Percentiles rank a stretch among this genome's conserved stretches.
These are phyloP conservation scores for Trichosanthes cucumerina DNA, from an alignment of 306 rosid genomes.

Conservation along the genomic window DNA sequence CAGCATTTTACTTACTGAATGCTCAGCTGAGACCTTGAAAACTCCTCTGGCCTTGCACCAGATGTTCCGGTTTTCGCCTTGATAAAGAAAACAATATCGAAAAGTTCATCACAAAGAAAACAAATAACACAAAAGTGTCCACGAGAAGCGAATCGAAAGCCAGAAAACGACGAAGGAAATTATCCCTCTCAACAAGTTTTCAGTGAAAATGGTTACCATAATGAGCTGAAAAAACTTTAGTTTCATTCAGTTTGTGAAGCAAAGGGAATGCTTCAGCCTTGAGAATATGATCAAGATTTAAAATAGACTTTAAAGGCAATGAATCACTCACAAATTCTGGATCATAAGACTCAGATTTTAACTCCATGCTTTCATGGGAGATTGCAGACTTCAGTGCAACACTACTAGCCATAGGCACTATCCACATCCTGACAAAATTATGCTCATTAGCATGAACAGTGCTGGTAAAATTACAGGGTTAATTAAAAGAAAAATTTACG, in stretches of 20 bases:
- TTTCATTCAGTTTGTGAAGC: not conserved
- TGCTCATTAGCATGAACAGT: constrained; percentile 8
- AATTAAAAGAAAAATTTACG: not conserved
- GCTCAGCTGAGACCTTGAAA: constrained; percentile 26
- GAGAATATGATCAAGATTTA: not conserved
- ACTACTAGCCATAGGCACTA: constrained; percentile 37
- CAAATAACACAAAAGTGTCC: not conserved
- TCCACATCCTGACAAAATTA: constrained; percentile 56
- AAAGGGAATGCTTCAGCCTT: not conserved
- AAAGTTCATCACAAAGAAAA: not conserved
- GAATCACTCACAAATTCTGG: constrained; percentile 44
- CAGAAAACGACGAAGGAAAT: not conserved
- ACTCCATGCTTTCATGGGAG: constrained; percentile 24
- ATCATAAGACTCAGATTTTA: constrained; percentile 19
- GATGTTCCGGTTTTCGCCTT: constrained; percentile 28
- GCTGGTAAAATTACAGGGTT: not conserved
- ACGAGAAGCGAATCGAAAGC: not conserved
- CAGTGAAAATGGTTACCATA: not conserved
- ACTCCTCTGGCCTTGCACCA: constrained; percentile 32
- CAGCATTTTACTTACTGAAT: constrained; percentile 35
- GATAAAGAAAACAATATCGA: not conserved
- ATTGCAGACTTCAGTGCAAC: constrained; percentile 28
- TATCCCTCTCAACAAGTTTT: not conserved
- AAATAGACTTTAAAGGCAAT: not conserved
- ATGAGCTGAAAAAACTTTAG: not conserved